Evolutionary conservation across 2,329 filamentous ascomycete species (phyloP).

Genomic region (Aspergillus hortae): DNA sequence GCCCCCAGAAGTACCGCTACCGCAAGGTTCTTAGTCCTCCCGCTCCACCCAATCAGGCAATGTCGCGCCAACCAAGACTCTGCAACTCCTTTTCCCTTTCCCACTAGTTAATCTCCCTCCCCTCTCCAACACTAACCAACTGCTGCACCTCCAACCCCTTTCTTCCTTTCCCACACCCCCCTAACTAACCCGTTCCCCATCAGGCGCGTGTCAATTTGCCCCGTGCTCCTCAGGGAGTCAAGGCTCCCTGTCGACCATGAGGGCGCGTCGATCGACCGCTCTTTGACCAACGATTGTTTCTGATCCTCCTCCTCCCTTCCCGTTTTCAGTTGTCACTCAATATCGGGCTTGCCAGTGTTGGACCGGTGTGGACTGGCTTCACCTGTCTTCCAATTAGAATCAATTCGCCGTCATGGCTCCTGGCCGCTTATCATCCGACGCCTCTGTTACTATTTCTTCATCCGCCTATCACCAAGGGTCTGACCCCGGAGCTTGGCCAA

Average conservation of each 20-base stretch:
- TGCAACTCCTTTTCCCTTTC: neutral
- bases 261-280: constrained; percentile 17
- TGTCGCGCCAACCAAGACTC: neutral
- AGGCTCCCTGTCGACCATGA: constrained; percentile 15
- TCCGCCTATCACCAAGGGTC: constrained; percentile 11
- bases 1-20: neutral
- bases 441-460: constrained; percentile 13
- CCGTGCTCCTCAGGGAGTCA: constrained; percentile 9
- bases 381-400: constrained; percentile 8
- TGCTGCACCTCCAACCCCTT: neutral
- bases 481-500: constrained; percentile 14
- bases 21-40: neutral
- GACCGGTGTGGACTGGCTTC: neutral
- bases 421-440: constrained; percentile 11
- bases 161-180: neutral
- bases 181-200: constrained; percentile 5
- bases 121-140: neutral
- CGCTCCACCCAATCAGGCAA: constrained; percentile 1
- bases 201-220: constrained; percentile 7
- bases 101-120: neutral
- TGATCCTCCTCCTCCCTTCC: constrained; percentile 15
- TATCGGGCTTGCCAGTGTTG: neutral
- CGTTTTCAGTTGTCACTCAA: constrained; percentile 5
- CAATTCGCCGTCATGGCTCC: constrained; percentile 14
- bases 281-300: constrained; percentile 15